Base-by-base conservation (phyloP, 495 filamentous ascomycete species). In the Halenospora varia region DNA sequence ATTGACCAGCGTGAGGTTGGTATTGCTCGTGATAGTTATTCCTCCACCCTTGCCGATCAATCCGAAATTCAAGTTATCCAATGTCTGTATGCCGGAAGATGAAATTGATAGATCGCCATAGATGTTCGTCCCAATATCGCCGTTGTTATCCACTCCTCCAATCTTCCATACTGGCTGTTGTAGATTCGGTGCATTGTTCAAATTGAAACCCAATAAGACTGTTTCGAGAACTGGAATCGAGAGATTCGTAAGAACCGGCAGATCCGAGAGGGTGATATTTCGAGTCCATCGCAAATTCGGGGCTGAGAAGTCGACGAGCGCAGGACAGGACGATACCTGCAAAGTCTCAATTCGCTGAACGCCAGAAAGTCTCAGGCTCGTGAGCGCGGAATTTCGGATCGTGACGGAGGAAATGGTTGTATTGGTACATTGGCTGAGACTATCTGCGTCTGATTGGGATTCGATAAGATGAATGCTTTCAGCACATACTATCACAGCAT, bases 391-490 rank as follows among this genome's bases (percentile, higher is more conserved):
- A 40, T 44, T 39, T 23, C 49, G 24, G 42, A 56, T 40, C 23
- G 13, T 39, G 42, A 56, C 26, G n/a, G 24, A 39, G 2, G 39
- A 24, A 6, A 35, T 4, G 17, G 41, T 56, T 24, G 39, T 22
- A 18, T 15, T 56, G 23, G 10, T 40, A 41, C 53, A 56, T 18
- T 22, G 29, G 45, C 25, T 56, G 2, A 48, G 23, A 6, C n/a
- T 17, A 19, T 56, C 53, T 18, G 53, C 53, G 24, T 15, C 53
- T 4, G 44, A 40, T 49, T 56, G 53, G 17, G 53, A 48, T 10
- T 20, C 18, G 23, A 56, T 56, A 24, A 35, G 13, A 13, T 35
- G 13, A 13, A 13, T 6, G 29, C 6, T 35, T 35, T 35, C 29
- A 35, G 29, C 29, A 13, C 29, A 35, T 35, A 13, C 29, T 35